phyloP scores from a whole-genome alignment of 148 eudicot genomes.

The Salicornia ramosissima region DNA sequence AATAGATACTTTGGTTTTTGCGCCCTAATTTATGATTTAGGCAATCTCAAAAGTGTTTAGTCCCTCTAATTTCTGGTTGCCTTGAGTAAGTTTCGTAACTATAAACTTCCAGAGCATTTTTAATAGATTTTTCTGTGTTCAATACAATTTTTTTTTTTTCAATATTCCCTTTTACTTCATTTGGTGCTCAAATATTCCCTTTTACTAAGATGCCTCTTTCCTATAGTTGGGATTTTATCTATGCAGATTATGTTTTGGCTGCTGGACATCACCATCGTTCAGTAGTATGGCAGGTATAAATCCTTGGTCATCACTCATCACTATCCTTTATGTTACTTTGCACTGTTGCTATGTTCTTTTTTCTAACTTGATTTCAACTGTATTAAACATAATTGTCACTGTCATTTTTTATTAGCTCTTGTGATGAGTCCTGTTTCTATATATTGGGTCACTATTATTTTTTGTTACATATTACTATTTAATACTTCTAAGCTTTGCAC shows the following conservation, averaged over 20 bases:
- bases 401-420: background rate
- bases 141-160: background rate
- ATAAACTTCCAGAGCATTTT: background rate
- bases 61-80: constrained; percentile 8
- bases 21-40: background rate
- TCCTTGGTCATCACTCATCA: background rate
- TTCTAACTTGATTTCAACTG: background rate
- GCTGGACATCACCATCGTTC: constrained; percentile 91
- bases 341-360: background rate
- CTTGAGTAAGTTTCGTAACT: background rate
- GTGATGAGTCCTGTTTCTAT: background rate
- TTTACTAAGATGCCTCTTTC: constrained; percentile 17
- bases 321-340: background rate
- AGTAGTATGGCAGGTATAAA: constrained; percentile 89
- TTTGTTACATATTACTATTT: background rate
- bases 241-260: constrained; percentile 96
- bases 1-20: too few species aligned
- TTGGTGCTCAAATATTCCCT: constrained; percentile 2
- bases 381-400: background rate
- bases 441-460: background rate
- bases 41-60: background rate
- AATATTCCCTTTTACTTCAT: constrained; percentile 2
- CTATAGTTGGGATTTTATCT: constrained; percentile 96
- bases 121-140: background rate
- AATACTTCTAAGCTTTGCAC: background rate